Base-by-base conservation (phyloP, 805 yeast species). In the Yamadazyma olivae region DNA sequence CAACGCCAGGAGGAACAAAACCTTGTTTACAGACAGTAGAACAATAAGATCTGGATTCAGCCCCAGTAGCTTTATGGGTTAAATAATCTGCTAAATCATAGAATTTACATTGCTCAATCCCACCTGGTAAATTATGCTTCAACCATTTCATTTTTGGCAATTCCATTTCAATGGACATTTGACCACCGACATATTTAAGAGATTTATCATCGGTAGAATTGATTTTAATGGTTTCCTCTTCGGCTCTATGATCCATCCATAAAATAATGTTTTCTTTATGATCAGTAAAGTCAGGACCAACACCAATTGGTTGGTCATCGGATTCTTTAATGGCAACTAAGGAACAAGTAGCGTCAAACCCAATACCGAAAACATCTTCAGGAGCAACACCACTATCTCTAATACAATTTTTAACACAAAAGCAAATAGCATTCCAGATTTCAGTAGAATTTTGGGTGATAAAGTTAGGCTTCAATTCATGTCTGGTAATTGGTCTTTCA, bases 241-340 rank as follows among this genome's bases (percentile, higher is more conserved):
- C 81, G 0, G 98, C 97, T 45, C 99, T 76, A 61, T 93, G 99
- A 65, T 93, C 99, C 98, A 93, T 91, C 99, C 99, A 93, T 44
- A 93, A 64, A 35, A 93, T 79, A 51, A 93, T 82, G 60, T 93
- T 89, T 55, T 90, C 95, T 43, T 74, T 74, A 31, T 67, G 48
- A 50, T 87, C 80, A 22, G 61, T 45, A 57, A 87, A 91, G 55
- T 90, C 86, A 1, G 99, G 98, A 7, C 99, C 99, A 12, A 89
- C 98, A 2, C 83, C 87, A 29, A 87, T 72, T 3, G 96, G 95
- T 32, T 68, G 57, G 48, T 83, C 85, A 30, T 74, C 68, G 4
- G 66, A 55, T 45, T 82, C 84, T 42, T 79, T 72, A 24, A 90
- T 68, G 1, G 80, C 96, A 10, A 89, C 96, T 39, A 93, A 70